These are phyloP conservation scores for Gaultheria prostrata DNA, from an alignment of 148 eudicot species.

Conservation along the genomic window DNA sequence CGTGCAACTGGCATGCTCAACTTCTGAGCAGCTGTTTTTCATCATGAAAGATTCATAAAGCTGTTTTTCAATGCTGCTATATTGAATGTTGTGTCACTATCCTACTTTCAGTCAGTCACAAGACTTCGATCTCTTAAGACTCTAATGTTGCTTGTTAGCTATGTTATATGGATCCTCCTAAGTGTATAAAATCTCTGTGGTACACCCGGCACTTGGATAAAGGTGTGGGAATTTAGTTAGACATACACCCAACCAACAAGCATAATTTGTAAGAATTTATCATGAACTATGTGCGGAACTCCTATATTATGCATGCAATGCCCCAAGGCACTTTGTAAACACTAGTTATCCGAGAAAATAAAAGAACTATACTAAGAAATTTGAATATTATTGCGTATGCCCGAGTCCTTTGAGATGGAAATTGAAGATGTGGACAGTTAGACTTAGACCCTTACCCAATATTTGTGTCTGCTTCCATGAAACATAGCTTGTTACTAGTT, in stretches of 20 bases:
- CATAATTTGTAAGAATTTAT: background rate
- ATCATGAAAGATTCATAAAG: too few relatives aligned
- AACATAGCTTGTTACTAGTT: background rate
- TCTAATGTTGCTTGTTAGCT: background rate
- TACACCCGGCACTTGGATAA: too few relatives aligned
- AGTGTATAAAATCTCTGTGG: background rate
- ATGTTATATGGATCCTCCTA: background rate
- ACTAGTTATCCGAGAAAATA: too few relatives aligned
- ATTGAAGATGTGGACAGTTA: background rate
- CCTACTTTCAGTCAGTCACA: background rate
- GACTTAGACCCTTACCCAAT: too few relatives aligned
- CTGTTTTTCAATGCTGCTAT: background rate
- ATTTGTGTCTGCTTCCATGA: background rate
- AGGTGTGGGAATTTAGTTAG: background rate
- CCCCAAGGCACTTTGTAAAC: background rate
- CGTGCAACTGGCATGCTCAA: too few relatives aligned
- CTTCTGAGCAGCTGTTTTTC: too few relatives aligned
- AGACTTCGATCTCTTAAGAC: background rate
- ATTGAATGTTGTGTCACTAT: background rate
- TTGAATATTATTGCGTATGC: background rate
- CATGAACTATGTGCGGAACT: background rate
- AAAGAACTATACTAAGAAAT: too few relatives aligned
- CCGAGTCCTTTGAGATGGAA: background rate
- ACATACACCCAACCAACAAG: background rate
- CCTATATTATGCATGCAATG: background rate